These are phyloP conservation scores for Secale cereale DNA, from an alignment of 176 grass and related monocot genomes.

Conservation along the genomic window DNA sequence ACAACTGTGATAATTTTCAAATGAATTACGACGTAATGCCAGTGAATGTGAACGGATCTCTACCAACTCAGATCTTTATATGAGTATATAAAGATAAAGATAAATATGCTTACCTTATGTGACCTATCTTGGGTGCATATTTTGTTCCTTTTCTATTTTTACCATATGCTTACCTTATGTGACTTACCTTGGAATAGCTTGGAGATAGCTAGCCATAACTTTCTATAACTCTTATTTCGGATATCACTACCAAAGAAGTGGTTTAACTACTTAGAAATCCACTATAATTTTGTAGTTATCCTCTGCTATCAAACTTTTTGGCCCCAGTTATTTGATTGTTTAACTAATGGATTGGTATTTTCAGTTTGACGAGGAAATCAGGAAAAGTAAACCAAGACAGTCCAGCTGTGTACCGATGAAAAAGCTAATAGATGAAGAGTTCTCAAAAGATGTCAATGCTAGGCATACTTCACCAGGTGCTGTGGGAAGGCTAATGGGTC, in stretches of 20 bases:
- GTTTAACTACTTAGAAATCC: not conserved
- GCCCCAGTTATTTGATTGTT: not conserved
- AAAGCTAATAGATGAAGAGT: slow-evolving; percentile 84
- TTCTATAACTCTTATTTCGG: not conserved
- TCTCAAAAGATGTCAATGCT: slow-evolving; percentile 64
- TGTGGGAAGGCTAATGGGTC: slow-evolving; percentile 90
- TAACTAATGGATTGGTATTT: slow-evolving; percentile 22
- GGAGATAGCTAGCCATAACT: not conserved
- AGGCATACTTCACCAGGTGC: slow-evolving; percentile 74
- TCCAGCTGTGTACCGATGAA: slow-evolving; percentile 55
- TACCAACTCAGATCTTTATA: not conserved
- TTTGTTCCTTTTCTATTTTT: not conserved
- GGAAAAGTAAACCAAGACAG: slow-evolving; percentile 48
- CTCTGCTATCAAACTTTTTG: not conserved
- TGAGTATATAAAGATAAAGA: not conserved
- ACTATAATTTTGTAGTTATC: not conserved
- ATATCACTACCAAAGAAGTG: not conserved
- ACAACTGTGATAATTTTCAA: not conserved
- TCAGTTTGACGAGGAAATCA: slow-evolving; percentile 50
- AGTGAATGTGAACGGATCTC: not conserved
- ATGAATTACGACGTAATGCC: not conserved
- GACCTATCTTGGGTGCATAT: not conserved
- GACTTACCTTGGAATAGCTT: not conserved
- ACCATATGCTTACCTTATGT: not conserved
- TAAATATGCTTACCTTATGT: not conserved